Evolutionary conservation across 2,329 filamentous ascomycete species (phyloP), one percentile per base, ranked within the genome.

Genomic region (Hawksworthiomyces lignivorus): DNA sequence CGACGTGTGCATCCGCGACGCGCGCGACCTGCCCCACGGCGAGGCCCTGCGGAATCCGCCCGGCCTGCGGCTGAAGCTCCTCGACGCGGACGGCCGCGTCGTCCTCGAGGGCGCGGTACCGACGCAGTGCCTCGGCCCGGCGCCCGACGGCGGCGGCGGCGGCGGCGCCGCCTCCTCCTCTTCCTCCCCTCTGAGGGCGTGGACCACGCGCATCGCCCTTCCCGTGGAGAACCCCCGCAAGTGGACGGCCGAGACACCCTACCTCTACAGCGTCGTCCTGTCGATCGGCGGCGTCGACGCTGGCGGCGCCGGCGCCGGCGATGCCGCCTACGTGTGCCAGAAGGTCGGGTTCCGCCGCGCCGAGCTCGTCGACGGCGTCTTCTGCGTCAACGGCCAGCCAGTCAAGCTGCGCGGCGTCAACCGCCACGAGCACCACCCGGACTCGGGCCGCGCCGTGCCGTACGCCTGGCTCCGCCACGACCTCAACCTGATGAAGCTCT

Each of bases 401-500:
- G 68, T 84, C 39, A 67, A 75, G 4, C 68, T 85, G 49, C 70
- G 75, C 19, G 81, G 80, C 11, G 76, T 77, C 12, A 84, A 84
- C 55, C 65, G 81, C 10, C 82, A 86, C 52, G 82, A 87, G 46
- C 80, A 86, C 50, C 80, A 86, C 52, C 78, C 79, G 0, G 61
- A 63, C 22, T 70, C 71, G 22, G 80, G 80, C 3, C 73, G 80
- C 1, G 70, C 79, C 1, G 77, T 84, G 0, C 78, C 79, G 0
- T 58, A 74, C 9, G 73, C 79, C 2, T 82, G 73, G 46, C 72
- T 82, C 53, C 71, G 70, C 49, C 60, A 65, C n/a, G 82, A 86
- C 48, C 63, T 85, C 2, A 53, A 80, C 2, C 62, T 79, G 4
- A 86, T 85, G 81, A 85, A 86, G 57, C 65, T 62, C 5, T 72